phyloP scores from a whole-genome alignment of 768 basidiomycete genomes.

The Psilocybe cyanescens region DNA sequence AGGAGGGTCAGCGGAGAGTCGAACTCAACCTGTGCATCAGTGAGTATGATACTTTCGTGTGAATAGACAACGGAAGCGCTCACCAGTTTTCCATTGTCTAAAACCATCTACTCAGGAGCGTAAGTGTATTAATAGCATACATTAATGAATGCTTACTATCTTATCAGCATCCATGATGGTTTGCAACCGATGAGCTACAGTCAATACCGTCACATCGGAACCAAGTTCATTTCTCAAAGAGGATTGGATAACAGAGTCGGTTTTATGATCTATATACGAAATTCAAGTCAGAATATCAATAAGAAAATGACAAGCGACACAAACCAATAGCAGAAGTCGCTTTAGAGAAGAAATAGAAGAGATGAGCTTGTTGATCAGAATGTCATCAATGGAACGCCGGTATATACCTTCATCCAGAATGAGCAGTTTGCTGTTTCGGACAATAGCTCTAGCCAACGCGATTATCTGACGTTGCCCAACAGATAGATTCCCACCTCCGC shows the following conservation, averaged over 20 bases:
- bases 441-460: slow-evolving; percentile 63
- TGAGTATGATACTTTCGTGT: not conserved
- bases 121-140: not conserved
- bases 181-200: slow-evolving; percentile 69
- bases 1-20: slow-evolving; percentile 56
- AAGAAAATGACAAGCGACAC: slow-evolving; percentile 56
- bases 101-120: slow-evolving; percentile 36
- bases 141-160: slow-evolving; percentile 34
- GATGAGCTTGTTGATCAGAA: no score
- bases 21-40: slow-evolving; percentile 48
- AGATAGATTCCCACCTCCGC: slow-evolving; percentile 71
- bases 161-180: slow-evolving; percentile 70
- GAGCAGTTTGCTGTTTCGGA: slow-evolving; percentile 60
- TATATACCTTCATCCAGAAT: slow-evolving; percentile 46
- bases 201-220: slow-evolving; percentile 59
- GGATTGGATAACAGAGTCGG: slow-evolving; percentile 69
- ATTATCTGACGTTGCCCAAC: slow-evolving; percentile 77
- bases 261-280: slow-evolving; percentile 48
- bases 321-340: slow-evolving; percentile 52
- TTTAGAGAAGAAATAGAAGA: not conserved
- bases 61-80: slow-evolving; percentile 1
- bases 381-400: not conserved
- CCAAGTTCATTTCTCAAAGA: slow-evolving; percentile 68
- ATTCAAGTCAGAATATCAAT: slow-evolving; percentile 21
- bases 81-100: slow-evolving; percentile 48